Base-by-base conservation (phyloP, 257 asterid species). In the Rehmannia glutinosa region DNA sequence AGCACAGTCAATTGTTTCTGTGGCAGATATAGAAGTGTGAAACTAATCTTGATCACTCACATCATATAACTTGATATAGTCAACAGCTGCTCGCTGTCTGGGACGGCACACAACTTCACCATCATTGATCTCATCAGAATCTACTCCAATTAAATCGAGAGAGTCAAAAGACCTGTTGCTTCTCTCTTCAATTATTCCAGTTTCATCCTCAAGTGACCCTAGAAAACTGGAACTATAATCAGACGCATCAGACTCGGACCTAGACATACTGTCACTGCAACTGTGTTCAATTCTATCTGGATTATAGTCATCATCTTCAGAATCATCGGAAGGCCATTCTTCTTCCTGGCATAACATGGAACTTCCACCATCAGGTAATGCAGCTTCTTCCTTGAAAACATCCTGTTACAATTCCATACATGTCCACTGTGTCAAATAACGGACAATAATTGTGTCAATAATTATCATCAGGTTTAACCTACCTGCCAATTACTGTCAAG, bases 291-390 rank as follows among this genome's bases (percentile, higher is more conserved):
- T 69, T 54, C 87, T 76, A 70, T 86, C 87, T 19, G 99, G 99
- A 73, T 88, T 88, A 75, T 91, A 94, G 75, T 94, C 97, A 77
- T 73, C 90, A 66, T 94, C 99, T 77, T 86, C 86, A 42, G 99
- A 94, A 74, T 94, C 99, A 77, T 94, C 99, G 3, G 97, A 91
- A 8, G 99, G 99, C 99, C 96, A 94, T 63, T 88, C 95, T 62
- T 87, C 92, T 69, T 81, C 91, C 15, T 72, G 82, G 72, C 71
- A 77, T 32, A 84, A 64, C 71, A 71, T 64, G 21, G 86, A 72
- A 75, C 77, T 89, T 75, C 77, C 84, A 51, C 77, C 90, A 64
- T 85, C 91, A 25, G 90, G 95, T 28, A 81, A 83, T 69, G 75
- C 76, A 76, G 97, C 97, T 81, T 94, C 99, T 81, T 88, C 97